phyloP scores from a whole-genome alignment of 148 eudicot species.

The Rhododendron griersonianum region DNA sequence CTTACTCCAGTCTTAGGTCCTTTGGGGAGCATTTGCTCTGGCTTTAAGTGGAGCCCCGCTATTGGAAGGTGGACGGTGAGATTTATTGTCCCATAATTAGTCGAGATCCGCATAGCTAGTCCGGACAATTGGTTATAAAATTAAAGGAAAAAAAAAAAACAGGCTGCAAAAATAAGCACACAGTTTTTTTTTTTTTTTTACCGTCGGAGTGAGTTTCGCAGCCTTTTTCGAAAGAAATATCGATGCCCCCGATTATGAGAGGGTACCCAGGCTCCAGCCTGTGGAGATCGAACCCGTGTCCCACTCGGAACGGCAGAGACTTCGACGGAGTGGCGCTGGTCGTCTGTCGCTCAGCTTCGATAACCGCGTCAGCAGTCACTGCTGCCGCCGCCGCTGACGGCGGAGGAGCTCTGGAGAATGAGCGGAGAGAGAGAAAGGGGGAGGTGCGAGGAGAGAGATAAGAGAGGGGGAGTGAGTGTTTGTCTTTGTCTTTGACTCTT shows the following conservation, averaged over 20 bases:
- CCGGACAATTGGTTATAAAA: no score
- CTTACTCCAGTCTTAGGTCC: background rate
- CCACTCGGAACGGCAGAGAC: constrained; percentile 75
- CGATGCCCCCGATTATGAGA: constrained; percentile 82
- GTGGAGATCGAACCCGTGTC: constrained; percentile 94
- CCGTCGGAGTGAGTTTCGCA: constrained; percentile 97
- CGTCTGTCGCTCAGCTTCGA: constrained; percentile 32
- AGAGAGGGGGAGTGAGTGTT: constrained; percentile 1
- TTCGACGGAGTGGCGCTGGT: constrained; percentile 28
- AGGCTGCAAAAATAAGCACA: no score
- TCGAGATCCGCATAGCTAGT: no score
- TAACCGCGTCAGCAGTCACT: constrained; percentile 35
- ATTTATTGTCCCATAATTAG: no score
- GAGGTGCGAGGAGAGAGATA: constrained; percentile 8
- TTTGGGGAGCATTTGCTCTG: background rate
- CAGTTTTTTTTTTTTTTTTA: no score
- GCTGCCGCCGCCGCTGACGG: background rate
- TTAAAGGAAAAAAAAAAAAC: no score
- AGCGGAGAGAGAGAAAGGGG: background rate
- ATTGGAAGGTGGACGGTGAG: no score
- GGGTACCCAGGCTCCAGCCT: constrained; percentile 92
- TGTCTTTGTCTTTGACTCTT: no score
- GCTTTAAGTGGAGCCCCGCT: background rate
- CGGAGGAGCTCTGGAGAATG: background rate
- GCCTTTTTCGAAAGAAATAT: constrained; percentile 81